Base-by-base conservation (phyloP, 768 basidiomycete genomes). In the Hortiboletus flavorubellus region DNA sequence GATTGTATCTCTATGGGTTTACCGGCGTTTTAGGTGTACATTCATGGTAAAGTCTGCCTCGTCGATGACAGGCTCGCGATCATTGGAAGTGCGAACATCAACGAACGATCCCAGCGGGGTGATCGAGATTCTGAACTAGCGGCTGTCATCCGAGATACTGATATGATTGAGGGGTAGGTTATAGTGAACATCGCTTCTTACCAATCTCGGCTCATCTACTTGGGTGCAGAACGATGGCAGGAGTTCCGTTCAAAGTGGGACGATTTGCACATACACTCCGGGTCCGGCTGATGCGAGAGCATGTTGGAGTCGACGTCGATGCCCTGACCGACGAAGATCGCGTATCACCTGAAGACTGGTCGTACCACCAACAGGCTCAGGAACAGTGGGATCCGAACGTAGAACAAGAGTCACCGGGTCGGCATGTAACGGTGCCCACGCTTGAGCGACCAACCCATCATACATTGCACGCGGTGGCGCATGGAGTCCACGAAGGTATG, bases 61-160 rank as follows among this genome's bases (percentile, higher is more conserved):
- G 94, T 98, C 5, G 97, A 99, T 68, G 96, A 99, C 68, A 85
- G 97, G 49, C 75, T 94, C 54, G 93, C 84, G 33, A 93, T 97
- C 66, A 97, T 97, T 59, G 93, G 93, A 15, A 94, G 93, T 51
- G 96, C 96, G 16, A 98, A 97, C 69, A 93, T 99, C 76, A 98
- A 99, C 67, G 97, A 99, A 68, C 85, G 97, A 37, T 96, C 93
- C 14, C 91, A 92, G 66, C 81, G 93, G 30, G 97, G 97, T 23
- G 96, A 99, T 69, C 86, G 97, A 30, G 97, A 99, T 71, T 98
- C 96, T 3, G 97, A 99, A 68, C 70, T 98, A 34, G 93, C 93
- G 4, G 86, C 91, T 37, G 85, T 99, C 43, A 91, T 98, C 49
- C 80, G 93, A 58, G 97, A 99, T 65, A 98, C 96, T 4, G 96